Base-by-base conservation (phyloP, 148 eudicot genomes). In the Chenopodium formosanum region DNA sequence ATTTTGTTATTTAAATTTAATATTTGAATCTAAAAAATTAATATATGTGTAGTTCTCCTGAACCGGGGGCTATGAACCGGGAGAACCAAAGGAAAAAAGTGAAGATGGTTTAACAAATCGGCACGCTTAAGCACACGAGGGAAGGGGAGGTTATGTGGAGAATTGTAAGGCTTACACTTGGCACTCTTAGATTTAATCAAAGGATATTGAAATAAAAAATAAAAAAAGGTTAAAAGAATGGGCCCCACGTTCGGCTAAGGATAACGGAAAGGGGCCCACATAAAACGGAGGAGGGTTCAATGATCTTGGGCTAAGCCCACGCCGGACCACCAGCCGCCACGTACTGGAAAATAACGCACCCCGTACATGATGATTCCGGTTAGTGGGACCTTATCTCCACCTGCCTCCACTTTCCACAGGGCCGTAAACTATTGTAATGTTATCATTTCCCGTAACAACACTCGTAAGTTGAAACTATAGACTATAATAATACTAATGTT, bases 291-390 rank as follows among this genome's bases (percentile, higher is more conserved):
- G 48, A 75, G 70, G 79, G 86, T 58, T 81, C 87, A 86, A 88
- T 86, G 75, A 89, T 91, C 81, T 72, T 29, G 72, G 81, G 82
- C 79, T 70, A 82, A 74, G 80, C 88, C 86, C 89, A 88, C 88
- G 90, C 89, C 90, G 86, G 91, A 85, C 91, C 90, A 67, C 53
- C 78, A 78, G 84, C 88, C 88, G 90, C 88, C 89, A 88, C 85
- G 86, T 86, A 82, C 82, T 47, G 74, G 10, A 84, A 50, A 20
- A 69, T 53, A 7, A 40, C 44, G 44, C 44, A 40, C 48, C 81
- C 74, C 76, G 60, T 23, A 74, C 48, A 53, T 56, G 47, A 82
- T 88, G 82, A 82, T 84, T 77, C 81, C 80, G 13, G 58, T 81
- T 68, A 1, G 72, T 48, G 84, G 88, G 88, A 1, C 88, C 89